Conservation (phyloP, 306 rosid species). For the Sicyos baderoa region DNA sequence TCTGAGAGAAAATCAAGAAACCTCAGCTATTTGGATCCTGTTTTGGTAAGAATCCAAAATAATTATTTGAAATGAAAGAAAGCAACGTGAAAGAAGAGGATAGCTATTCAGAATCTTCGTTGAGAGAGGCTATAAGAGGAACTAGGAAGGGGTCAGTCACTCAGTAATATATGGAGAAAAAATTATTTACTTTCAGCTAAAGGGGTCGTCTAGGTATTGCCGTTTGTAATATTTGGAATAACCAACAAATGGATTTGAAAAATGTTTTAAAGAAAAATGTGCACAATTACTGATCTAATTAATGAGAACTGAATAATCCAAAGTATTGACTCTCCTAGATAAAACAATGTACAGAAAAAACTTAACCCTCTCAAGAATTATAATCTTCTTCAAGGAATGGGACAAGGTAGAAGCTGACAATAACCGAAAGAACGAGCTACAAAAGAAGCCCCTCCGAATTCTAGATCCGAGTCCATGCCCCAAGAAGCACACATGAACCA, state of each 20-base stretch:
- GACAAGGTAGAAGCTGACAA: too few species aligned
- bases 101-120: not conserved
- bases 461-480: too few species aligned
- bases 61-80: not conserved
- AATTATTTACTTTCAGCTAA: not conserved
- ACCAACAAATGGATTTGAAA: not conserved
- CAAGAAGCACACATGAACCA: too few species aligned
- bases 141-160: not conserved
- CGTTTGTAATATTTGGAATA: not conserved
- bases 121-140: slow-evolving; percentile 6
- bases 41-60: not conserved
- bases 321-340: too few species aligned
- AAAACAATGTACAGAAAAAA: too few species aligned
- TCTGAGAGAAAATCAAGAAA: not conserved
- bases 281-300: not conserved
- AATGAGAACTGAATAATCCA: not conserved
- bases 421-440: too few species aligned
- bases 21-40: not conserved
- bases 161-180: not conserved
- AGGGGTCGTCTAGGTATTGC: not conserved
- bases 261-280: not conserved
- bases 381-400: too few species aligned
- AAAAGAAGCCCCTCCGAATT: too few species aligned
- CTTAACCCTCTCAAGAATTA: too few species aligned
- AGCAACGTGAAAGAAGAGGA: not conserved